Percentiles rank a stretch among this genome's conserved stretches.
These are phyloP conservation scores for Phaeosphaeriaceae sp. DNA, from an alignment of 2,329 filamentous ascomycete species.

Conservation along the genomic window DNA sequence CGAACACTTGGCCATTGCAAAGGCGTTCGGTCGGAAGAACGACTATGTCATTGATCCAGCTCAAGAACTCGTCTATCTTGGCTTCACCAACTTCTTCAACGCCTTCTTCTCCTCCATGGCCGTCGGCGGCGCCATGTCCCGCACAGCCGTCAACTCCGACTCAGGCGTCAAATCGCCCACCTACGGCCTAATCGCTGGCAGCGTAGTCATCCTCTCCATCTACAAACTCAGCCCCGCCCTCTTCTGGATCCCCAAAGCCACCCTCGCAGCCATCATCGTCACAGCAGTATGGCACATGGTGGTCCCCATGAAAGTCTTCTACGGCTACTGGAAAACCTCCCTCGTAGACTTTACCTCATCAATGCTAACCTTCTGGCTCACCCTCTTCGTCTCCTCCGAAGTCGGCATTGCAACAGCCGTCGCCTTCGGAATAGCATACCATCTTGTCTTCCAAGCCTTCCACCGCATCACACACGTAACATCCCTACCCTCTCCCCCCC, in stretches of 20 bases:
- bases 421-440: constrained; percentile 57
- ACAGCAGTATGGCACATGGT: constrained; percentile 69
- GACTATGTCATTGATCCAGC: constrained; percentile 68
- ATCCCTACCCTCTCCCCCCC: constrained; percentile 13
- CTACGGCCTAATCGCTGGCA: constrained; percentile 66
- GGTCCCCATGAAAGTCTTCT: constrained; percentile 64
- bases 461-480: constrained; percentile 44
- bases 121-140: constrained; percentile 70
- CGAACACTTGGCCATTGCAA: constrained; percentile 69
- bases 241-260: constrained; percentile 72
- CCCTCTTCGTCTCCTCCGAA: constrained; percentile 66
- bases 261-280: constrained; percentile 70
- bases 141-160: constrained; percentile 70
- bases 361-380: constrained; percentile 70
- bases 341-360: constrained; percentile 68
- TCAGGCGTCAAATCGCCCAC: constrained; percentile 68
- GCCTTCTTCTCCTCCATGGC: constrained; percentile 70
- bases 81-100: constrained; percentile 68
- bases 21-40: constrained; percentile 67
- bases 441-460: constrained; percentile 66
- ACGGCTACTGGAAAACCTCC: constrained; percentile 69
- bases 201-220: constrained; percentile 66
- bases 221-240: constrained; percentile 66
- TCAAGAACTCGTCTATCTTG: constrained; percentile 70
- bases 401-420: constrained; percentile 66